Conservation (phyloP, 2,329 filamentous ascomycete genomes). For the Escovopsis weberi region DNA sequence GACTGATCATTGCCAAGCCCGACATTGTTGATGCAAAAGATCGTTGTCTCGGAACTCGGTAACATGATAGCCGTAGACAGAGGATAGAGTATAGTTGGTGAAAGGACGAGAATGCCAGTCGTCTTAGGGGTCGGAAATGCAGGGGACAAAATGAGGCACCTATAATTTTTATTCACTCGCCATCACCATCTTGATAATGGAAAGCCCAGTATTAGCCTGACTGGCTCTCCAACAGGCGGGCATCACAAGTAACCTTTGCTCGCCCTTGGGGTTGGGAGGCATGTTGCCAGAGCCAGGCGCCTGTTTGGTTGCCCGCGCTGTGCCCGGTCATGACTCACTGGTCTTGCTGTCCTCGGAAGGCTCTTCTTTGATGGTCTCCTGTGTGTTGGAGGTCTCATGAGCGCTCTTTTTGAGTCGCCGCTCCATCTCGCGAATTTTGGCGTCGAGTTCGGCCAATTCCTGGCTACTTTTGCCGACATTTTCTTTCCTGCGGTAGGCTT, state of each 20-base stretch:
- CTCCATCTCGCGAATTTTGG: slow-evolving; percentile 72
- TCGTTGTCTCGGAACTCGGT: too few relatives aligned
- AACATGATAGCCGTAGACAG: not conserved
- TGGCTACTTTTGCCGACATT: slow-evolving; percentile 57
- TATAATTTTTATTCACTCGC: slow-evolving; percentile 14
- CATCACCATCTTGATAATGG: slow-evolving; percentile 21
- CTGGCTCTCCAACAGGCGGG: slow-evolving; percentile 15
- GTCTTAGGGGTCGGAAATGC: too few relatives aligned
- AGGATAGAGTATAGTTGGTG: not conserved
- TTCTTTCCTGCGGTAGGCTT: slow-evolving; percentile 49
- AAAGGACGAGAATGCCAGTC: too few relatives aligned
- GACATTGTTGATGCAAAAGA: too few relatives aligned
- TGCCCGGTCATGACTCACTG: slow-evolving; percentile 36
- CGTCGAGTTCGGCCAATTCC: slow-evolving; percentile 77
- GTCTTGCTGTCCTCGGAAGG: slow-evolving; percentile 20
- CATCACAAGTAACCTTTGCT: slow-evolving; percentile 40
- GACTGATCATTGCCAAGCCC: too few relatives aligned
- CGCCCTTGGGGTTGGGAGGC: slow-evolving; percentile 43
- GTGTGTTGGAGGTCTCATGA: slow-evolving; percentile 5
- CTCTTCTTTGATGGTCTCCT: slow-evolving; percentile 6
- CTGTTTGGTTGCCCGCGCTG: slow-evolving; percentile 34
- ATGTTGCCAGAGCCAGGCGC: slow-evolving; percentile 40
- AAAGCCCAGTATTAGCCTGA: slow-evolving; percentile 16
- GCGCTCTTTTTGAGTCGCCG: slow-evolving; percentile 44
- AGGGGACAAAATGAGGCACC: too few relatives aligned